Base-by-base conservation (phyloP, 2,329 filamentous ascomycete species). In the Aspergillus calidoustus region DNA sequence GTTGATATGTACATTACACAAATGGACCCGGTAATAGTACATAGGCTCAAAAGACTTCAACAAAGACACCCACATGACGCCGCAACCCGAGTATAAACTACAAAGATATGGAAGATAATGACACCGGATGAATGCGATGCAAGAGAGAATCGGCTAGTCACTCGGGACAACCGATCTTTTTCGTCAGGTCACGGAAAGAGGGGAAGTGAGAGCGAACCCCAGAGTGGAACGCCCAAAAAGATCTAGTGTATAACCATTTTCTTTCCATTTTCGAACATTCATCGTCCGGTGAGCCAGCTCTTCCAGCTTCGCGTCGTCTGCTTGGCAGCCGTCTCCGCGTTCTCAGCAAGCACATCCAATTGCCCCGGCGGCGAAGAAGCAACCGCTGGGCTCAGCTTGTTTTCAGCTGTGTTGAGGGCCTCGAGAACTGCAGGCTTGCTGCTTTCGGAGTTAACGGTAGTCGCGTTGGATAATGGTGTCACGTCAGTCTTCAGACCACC, bases 211-310 rank as follows among this genome's bases (percentile, higher is more conserved):
- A 41, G 22, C 25, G 34, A 43, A 47, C 23, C 49, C 25, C 25
- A 43, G 44, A 46, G 54, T 28, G 48, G 43, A 49, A 61, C 46
- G 30, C 54, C 23, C 48, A 25, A 28, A 28, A 23, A 38, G 30
- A 47, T 17, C 31, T 44, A 55, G 25, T 38, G 54, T 54, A 41
- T 59, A 44, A 23, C 28, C 41, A 19, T 38, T 55, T 46, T 48
- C 25, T 57, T 41, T 60, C 52, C 19, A 17, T n/a, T 46, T 44
- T 57, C 43, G 17, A 30, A 23, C 30, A 7, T 38, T 66, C 70
- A 79, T 66, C 76, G 74, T 31, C 77, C 74, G 25, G 72, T 76
- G 59, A 79, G 63, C 77, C 77, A 79, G 64, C 74, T 73, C 56
- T 68, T 75, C 77, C 77, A 79, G 65, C 77, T 72, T 64, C 71